Base-by-base conservation (phyloP, 2,329 filamentous ascomycete genomes). In the Fusarium euwallaceae region DNA sequence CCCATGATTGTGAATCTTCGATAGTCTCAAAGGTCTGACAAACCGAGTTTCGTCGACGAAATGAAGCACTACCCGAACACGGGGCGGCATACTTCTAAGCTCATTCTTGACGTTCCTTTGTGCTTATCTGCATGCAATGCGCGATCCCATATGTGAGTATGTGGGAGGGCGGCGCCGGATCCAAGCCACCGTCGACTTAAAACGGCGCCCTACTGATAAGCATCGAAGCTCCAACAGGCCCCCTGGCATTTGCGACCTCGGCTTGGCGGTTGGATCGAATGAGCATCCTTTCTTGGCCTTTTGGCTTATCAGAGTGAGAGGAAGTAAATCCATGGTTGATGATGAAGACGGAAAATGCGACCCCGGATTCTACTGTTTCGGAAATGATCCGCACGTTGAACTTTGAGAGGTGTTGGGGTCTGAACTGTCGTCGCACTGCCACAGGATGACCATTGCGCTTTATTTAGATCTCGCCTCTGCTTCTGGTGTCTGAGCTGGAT, bases 191-290 rank as follows among this genome's bases (percentile, higher is more conserved):
- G 64, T 67, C 66, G 71, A 63, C 71, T 64, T 67, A 69, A 73
- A 75, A 76, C 64, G 64, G 72, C 63, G 63, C 70, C 66, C 66
- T 61, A 67, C 77, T 77, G 77, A 79, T 79, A 79, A 79, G 76
- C 67, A 68, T 71, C 48, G 36, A 67, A 68, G 64, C 48, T 69
- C 69, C 63, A 59, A 76, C 61, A 79, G 77, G 73, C 58, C 66
- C 71, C 71, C 61, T 48, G 34, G 61, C 36, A 64, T 66, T 48
- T 53, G 22, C 56, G 43, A 41, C 39, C 66, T 71, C 41, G 64
- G 63, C 75, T 78, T 78, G 75, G 71, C 76, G 62, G 62, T 70
- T 74, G 64, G 60, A 22, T 66, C 68, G 64, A 43, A 66, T 41
- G 69, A 63, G 67, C n/a, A 64, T 71, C 59, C 36, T 63, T 53